Base-by-base conservation (phyloP, 352 stramenopile species). In the Pythium scleroteichum region DNA sequence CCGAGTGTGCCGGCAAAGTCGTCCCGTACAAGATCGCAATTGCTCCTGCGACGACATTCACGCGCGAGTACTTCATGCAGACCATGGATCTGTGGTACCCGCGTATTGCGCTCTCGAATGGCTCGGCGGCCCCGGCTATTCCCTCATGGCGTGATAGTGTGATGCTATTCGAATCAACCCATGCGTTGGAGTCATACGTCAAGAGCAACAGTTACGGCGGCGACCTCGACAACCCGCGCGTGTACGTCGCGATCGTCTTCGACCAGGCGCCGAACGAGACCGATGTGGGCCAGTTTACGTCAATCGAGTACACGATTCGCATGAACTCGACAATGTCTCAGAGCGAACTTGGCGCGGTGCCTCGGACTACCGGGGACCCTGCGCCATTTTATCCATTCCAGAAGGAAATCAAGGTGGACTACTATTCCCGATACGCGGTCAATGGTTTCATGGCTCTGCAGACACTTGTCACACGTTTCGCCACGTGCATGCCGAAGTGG, bases 161-260 rank as follows among this genome's bases (percentile, higher is more conserved):
- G 17, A 14, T 78, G 51, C 88, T 91, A 46, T 91, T 82, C 59
- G 48, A 73, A 19, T 71, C 71, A 2, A 53, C 66, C 5, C 54
- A 78, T 33, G 73, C 52, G 2, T 51, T 91, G 14, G 71, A 82
- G 20, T 62, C 72, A 9, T 90, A 87, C 42, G 66, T 88, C 7
- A 77, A 66, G 50, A 69, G 68, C 6, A 58, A 71, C 1, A 60
- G 75, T 22, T 88, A 90, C 66, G 81, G 67, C 2, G 70, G 68
- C 19, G 69, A 54, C 26, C 14, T 79, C 1, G 48, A 64, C 13
- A 73, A 87, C 6, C 82, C 82, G 10, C 58, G 63, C 38, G 86
- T 91, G 49, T 88, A 79, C 46, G 82, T 52, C 13, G 79, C 50
- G 3, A 87, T 91, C 26, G 78, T 89, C 29, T 91, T 91, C 33